Evolutionary conservation across 345 rosid species (phyloP), one percentile per base, ranked within the genome.

Genomic region (Hibiscus trionum): DNA sequence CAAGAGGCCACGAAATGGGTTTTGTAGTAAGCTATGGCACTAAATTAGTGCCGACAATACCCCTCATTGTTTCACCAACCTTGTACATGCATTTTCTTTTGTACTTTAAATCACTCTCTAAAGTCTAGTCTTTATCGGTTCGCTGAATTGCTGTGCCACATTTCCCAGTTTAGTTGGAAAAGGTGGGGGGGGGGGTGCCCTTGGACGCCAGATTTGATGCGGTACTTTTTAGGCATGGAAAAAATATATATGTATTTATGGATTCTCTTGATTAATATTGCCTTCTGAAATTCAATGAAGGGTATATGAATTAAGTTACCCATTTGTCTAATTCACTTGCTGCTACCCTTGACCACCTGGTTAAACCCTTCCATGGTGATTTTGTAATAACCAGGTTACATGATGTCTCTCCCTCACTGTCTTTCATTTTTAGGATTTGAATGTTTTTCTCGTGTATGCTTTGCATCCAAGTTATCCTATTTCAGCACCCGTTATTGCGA

Each of bases 1-100:
- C 87, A 88, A 90, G 85, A 89, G 88, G 83, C 83, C 80, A 5
- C 83, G 88, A 59, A 90, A 83, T 44, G 89, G 87, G 69, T 79
- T 84, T 78, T 88, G 93, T 59, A 75, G 88, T 75, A 84, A 84
- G 87, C 82, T 78, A 76, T 82, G 87, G 91, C 88, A 84, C 73
- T 87, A 80, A 77, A 82, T 52, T 66, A 76, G 57, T 50, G 73
- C 46, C 7, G 70, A 68, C 46, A 56, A 56, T 76, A 64, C 75
- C 66, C 64, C 77, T 77, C 73, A 82, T 79, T 73, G 75, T 69
- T 83, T 78, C 50, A 42, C 76, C 72, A 37, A 76, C 71, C 59
- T 63, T 77, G 82, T 78, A 77, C 80, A 80, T 79, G 77, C 79
- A 77, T 44, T 44, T 37, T 7, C 3, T 77, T 85, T 78, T 82